phyloP scores from a whole-genome alignment of 2,329 filamentous ascomycete species.

The Penicillium sp. region DNA sequence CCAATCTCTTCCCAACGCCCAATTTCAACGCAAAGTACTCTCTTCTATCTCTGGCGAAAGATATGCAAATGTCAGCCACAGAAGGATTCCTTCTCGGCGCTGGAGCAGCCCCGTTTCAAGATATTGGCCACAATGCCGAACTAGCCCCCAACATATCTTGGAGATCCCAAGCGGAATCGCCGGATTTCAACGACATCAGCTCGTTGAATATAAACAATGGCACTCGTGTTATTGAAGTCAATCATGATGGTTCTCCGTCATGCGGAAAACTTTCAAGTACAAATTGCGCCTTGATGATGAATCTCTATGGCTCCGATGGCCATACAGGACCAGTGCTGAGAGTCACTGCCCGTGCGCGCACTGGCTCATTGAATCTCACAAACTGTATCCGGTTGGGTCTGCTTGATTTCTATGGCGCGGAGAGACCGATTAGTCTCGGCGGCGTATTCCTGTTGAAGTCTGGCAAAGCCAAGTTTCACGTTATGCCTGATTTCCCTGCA shows the following conservation, averaged over 20 bases:
- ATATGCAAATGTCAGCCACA: conserved; percentile 35
- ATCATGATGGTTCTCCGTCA: neutral
- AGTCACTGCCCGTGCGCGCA: conserved; percentile 31
- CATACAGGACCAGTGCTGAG: conserved; percentile 34
- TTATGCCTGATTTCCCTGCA: conserved; percentile 45
- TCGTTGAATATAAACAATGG: conserved; percentile 8
- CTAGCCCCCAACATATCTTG: conserved; percentile 40
- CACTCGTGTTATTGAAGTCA: conserved; percentile 10
- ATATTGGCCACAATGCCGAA: conserved; percentile 42
- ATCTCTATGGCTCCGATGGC: conserved; percentile 40
- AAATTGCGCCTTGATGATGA: conserved; percentile 43
- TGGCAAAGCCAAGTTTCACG: conserved; percentile 38
- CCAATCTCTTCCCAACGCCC: conserved; percentile 39
- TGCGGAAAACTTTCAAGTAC: conserved; percentile 24
- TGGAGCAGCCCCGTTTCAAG: conserved; percentile 42
- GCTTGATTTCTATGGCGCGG: conserved; percentile 29
- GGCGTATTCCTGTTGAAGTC: conserved; percentile 41
- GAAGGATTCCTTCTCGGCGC: conserved; percentile 40
- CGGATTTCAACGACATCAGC: conserved; percentile 1
- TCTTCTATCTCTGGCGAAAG: conserved; percentile 22
- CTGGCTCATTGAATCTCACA: conserved; percentile 13
- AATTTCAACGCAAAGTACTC: conserved; percentile 33
- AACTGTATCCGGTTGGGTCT: conserved; percentile 16
- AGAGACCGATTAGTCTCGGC: conserved; percentile 36
- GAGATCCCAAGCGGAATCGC: neutral